phyloP scores from a whole-genome alignment of 441 rosid genomes.

The Raphanus hybrid region DNA sequence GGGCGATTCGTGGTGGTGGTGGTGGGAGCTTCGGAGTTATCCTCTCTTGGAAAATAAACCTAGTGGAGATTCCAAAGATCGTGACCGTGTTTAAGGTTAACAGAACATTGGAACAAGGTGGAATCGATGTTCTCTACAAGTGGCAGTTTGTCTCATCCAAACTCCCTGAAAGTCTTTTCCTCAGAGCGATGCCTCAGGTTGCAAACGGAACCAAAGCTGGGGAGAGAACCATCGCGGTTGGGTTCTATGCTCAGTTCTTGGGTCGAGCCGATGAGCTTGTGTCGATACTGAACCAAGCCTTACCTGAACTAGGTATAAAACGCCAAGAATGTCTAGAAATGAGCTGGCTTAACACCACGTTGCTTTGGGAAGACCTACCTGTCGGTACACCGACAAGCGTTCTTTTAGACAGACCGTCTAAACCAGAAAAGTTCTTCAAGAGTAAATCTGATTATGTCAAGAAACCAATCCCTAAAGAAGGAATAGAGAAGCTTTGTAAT shows the following conservation, averaged over 20 bases:
- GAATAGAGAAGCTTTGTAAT: neutral
- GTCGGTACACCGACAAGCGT: neutral
- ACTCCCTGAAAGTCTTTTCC: neutral
- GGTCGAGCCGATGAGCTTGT: conserved; percentile 4
- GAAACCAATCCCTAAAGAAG: conserved; percentile 7
- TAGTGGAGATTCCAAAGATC: neutral
- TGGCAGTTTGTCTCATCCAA: neutral
- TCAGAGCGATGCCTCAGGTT: neutral
- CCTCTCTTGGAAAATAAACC: conserved; percentile 1
- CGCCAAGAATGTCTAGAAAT: neutral
- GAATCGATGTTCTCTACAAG: neutral
- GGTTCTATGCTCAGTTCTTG: neutral
- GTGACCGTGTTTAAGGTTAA: neutral
- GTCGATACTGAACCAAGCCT: neutral
- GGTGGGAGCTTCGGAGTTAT: neutral
- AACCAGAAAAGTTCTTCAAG: neutral
- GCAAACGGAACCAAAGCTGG: neutral
- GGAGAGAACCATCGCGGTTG: neutral
- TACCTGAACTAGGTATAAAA: neutral
- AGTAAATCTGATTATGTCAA: conserved; percentile 4
- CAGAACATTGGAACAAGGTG: conserved; percentile 1
- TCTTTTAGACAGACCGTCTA: neutral
- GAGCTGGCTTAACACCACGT: neutral
- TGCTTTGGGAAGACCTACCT: neutral
- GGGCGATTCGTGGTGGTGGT: conserved; percentile 5